Evolutionary conservation across 768 basidiomycete species (phyloP).

Genomic region (Amanita inopinata): DNA sequence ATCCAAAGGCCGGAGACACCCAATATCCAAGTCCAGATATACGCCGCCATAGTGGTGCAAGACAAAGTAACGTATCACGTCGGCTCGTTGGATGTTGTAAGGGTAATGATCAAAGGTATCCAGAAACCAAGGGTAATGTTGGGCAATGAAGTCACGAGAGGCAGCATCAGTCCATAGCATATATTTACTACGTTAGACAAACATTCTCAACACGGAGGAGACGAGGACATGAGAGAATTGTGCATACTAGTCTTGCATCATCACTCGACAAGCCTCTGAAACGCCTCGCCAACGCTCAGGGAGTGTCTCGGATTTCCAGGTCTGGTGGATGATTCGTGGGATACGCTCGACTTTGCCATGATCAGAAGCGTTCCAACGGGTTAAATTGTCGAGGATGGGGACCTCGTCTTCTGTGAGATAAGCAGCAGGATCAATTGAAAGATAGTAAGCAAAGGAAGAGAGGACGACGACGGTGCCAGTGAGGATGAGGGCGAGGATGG

Average conservation of each 20-base stretch:
- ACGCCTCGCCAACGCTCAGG: constrained; percentile 74
- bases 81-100: constrained; percentile 91
- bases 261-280: constrained; percentile 76
- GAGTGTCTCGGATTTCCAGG: constrained; percentile 89
- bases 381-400: constrained; percentile 40
- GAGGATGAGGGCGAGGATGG: constrained; percentile 64
- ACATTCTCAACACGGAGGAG: constrained; percentile 11
- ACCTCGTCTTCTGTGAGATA: constrained; percentile 78
- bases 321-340: constrained; percentile 94
- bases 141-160: constrained; percentile 83
- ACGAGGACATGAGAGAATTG: constrained; percentile 6
- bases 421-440: constrained; percentile 67
- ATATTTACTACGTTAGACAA: constrained; percentile 59
- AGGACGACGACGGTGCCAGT: constrained; percentile 86
- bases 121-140: constrained; percentile 87
- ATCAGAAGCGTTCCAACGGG: constrained; percentile 55
- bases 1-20: constrained; percentile 80
- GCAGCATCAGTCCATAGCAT: constrained; percentile 94
- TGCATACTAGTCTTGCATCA: constrained; percentile 95
- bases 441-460: constrained; percentile 84
- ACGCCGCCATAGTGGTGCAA: constrained; percentile 92
- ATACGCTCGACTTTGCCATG: constrained; percentile 63
- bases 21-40: constrained; percentile 95
- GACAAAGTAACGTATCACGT: constrained; percentile 96
- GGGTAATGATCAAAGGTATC: constrained; percentile 88